Percentiles rank a stretch among this genome's conserved stretches.
These are phyloP conservation scores for Coccinonectria pachysandricola DNA, from an alignment of 2,329 filamentous ascomycete species.

Conservation along the genomic window DNA sequence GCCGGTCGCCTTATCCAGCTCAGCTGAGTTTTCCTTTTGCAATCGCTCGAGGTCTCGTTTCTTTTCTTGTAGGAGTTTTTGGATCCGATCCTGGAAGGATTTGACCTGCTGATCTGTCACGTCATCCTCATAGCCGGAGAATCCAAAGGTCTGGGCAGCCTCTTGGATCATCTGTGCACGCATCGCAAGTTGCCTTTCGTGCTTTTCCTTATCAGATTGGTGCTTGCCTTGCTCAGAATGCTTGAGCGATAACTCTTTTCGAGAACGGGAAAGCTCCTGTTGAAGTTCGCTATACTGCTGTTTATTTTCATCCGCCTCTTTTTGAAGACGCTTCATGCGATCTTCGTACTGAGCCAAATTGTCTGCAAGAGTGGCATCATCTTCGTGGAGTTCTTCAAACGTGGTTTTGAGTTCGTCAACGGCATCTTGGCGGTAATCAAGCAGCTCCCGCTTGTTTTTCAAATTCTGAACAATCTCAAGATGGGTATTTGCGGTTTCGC, in stretches of 20 bases:
- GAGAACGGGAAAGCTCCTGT: slow-evolving; percentile 32
- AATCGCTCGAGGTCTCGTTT: slow-evolving; percentile 66
- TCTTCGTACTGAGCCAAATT: slow-evolving; percentile 70
- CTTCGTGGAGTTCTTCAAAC: slow-evolving; percentile 67
- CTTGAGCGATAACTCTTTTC: slow-evolving; percentile 39
- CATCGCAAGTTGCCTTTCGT: slow-evolving; percentile 66
- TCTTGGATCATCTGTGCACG: slow-evolving; percentile 69
- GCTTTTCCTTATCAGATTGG: slow-evolving; percentile 77
- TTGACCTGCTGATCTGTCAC: slow-evolving; percentile 63
- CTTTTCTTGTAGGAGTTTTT: slow-evolving; percentile 67
- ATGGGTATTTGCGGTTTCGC: slow-evolving; percentile 63
- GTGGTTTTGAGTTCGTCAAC: slow-evolving; percentile 60
- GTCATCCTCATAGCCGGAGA: slow-evolving; percentile 76
- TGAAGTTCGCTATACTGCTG: slow-evolving; percentile 57
- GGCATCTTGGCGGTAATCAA: slow-evolving; percentile 57
- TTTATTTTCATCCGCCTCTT: slow-evolving; percentile 53
- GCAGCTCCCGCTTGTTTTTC: slow-evolving; percentile 65
- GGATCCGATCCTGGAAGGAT: slow-evolving; percentile 68
- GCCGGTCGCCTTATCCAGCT: slow-evolving; percentile 62
- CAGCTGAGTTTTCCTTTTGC: slow-evolving; percentile 62
- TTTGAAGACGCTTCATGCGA: slow-evolving; percentile 53
- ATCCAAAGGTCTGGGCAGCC: slow-evolving; percentile 63
- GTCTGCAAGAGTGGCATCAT: slow-evolving; percentile 63
- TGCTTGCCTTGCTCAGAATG: slow-evolving; percentile 63
- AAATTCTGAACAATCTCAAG: slow-evolving; percentile 66